These are phyloP conservation scores for Acacia acuminata DNA, from an alignment of 306 rosid species.

Conservation along the genomic window DNA sequence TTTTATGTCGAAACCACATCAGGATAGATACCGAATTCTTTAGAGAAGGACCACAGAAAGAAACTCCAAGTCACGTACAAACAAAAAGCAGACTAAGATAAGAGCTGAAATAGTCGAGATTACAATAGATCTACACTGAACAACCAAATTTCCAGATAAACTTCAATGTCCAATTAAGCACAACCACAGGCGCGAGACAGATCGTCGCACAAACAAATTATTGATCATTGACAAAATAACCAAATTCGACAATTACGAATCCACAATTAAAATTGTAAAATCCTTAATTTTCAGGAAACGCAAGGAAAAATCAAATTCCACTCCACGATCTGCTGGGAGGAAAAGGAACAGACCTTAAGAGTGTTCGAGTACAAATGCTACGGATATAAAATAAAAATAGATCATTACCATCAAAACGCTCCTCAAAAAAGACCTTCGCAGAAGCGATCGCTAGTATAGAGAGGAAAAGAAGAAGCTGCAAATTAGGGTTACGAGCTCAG, in stretches of 20 bases:
- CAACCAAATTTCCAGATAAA: slow-evolving; percentile 19
- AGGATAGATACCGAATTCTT: too few relatives aligned
- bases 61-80: neutral
- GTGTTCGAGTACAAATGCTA: too few relatives aligned
- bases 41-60: neutral
- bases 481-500: too few relatives aligned
- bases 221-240: slow-evolving; percentile 33
- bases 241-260: slow-evolving; percentile 3
- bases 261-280: neutral
- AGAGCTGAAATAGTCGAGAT: neutral
- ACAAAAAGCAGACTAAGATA: neutral
- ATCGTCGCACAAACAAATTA: slow-evolving; percentile 37
- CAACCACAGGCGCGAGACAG: slow-evolving; percentile 28
- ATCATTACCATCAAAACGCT: too few relatives aligned
- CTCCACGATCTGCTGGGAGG: too few relatives aligned
- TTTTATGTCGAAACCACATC: too few relatives aligned
- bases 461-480: too few relatives aligned
- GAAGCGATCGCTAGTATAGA: too few relatives aligned
- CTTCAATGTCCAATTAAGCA: neutral
- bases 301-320: neutral
- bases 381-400: too few relatives aligned
- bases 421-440: too few relatives aligned
- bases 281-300: slow-evolving; percentile 27
- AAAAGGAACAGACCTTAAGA: too few relatives aligned
- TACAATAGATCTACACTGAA: slow-evolving; percentile 49